Conservation (phyloP, 495 filamentous ascomycete genomes). For the Penicillium desertorum region DNA sequence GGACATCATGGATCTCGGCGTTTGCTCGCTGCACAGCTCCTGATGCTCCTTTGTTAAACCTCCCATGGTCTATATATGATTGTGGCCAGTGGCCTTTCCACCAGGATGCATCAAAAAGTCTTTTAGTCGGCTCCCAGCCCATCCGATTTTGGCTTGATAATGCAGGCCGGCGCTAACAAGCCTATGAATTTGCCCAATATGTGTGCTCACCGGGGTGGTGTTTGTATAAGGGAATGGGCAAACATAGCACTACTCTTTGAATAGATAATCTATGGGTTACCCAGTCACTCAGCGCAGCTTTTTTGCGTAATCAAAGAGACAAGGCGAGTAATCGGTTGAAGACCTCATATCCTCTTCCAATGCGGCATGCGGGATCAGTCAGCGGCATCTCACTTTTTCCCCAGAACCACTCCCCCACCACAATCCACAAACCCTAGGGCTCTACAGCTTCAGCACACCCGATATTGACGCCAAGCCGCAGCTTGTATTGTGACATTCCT, state of each 20-base stretch:
- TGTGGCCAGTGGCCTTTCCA: not conserved
- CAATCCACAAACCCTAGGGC: slow-evolving; percentile 14
- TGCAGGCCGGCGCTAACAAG: not conserved
- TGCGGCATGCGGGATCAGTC: slow-evolving; percentile 26
- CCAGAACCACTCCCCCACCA: slow-evolving; percentile 19
- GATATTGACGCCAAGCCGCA: slow-evolving; percentile 15
- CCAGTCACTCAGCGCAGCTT: not conserved
- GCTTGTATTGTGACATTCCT: slow-evolving; percentile 6
- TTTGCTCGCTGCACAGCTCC: not conserved
- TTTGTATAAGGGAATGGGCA: not conserved
- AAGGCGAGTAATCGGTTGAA: not conserved
- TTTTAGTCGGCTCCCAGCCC: not conserved
- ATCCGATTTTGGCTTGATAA: not conserved
- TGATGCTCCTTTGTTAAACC: not conserved
- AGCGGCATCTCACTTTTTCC: slow-evolving; percentile 27
- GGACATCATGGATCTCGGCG: not conserved
- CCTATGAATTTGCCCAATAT: not conserved
- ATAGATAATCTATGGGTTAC: not conserved
- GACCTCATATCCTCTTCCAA: slow-evolving; percentile 2
- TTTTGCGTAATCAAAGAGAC: not conserved
- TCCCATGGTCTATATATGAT: not conserved
- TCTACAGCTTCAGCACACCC: slow-evolving; percentile 14
- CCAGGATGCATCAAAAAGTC: not conserved
- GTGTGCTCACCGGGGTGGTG: not conserved
- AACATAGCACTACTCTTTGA: not conserved